Base-by-base conservation (phyloP, 345 rosid species). In the Mercurialis annua region DNA sequence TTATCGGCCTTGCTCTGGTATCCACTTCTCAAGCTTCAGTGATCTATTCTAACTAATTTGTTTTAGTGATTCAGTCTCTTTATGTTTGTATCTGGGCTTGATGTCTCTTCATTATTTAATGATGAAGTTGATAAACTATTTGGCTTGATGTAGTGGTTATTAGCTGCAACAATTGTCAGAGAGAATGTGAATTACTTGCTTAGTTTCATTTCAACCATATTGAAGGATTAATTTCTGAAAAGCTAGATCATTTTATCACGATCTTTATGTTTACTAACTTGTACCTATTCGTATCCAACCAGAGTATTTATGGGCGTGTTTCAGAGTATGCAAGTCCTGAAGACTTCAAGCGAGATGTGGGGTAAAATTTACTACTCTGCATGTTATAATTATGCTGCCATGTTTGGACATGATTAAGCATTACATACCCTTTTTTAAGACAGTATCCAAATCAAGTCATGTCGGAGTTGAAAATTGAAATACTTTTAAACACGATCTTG, bases 1-100 rank as follows among this genome's bases (percentile, higher is more conserved):
- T 90, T 54, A 10, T 90, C 66, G 96, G 98, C 69, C 74, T 93
- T 10, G 71, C 84, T 63, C 90, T 63, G 97, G 98, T 89, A 88
- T 38, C 49, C 36, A 54, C 24, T 64, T 53, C 33, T 71, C 61
- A 61, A 38, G 62, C 64, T 42, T 69, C 30, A 66, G 52, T 34
- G 15, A 21, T 21, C 53, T 30, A 24, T n/a, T n/a, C n/a, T n/a
- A n/a, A n/a, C n/a, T n/a, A 40, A 9, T 14, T 68, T 31, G 47
- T 5, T 11, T 42, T 31, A 53, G 50, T 55, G 56, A 34, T 65
- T 27, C 17, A 2, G 4, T 51, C 54, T 51, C 18, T 44, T 7
- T 61, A 14, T 42, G 18, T 24, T 40, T 61, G 5, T 62, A 34
- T 24, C 0, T 26, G 52, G 24, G 34, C 34, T 62, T 43, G 52